These are phyloP conservation scores for Suillus variegatus DNA, from an alignment of 768 basidiomycete species.

Conservation along the genomic window DNA sequence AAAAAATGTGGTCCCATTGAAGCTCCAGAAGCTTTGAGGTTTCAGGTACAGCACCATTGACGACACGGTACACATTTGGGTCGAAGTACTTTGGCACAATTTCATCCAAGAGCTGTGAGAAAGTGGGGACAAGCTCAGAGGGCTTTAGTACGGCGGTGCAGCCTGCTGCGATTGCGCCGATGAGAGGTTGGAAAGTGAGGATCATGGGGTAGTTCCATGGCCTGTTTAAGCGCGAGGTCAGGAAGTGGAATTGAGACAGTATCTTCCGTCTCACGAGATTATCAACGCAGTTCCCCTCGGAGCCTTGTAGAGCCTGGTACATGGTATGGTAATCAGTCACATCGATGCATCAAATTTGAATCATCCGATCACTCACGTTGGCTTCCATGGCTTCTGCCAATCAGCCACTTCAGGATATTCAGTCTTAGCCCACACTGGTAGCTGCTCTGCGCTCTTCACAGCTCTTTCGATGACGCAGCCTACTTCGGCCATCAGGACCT, in stretches of 20 bases:
- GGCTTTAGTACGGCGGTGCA: conserved; percentile 66
- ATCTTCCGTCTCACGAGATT: conserved; percentile 49
- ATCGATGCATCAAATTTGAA: background rate
- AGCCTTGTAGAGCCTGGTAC: conserved; percentile 41
- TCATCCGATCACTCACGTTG: conserved; percentile 32
- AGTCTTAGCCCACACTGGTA: conserved; percentile 61
- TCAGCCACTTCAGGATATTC: conserved; percentile 37
- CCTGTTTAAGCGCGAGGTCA: conserved; percentile 29
- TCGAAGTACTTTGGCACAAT: conserved; percentile 61
- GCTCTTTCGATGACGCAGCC: conserved; percentile 42
- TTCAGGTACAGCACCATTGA: conserved; percentile 49
- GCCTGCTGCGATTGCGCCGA: conserved; percentile 76
- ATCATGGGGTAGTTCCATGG: conserved; percentile 71
- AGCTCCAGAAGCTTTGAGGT: conserved; percentile 32
- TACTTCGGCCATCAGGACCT: conserved; percentile 45
- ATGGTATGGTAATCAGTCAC: background rate
- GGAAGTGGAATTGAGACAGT: background rate
- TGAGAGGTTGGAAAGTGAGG: conserved; percentile 55
- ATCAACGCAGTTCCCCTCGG: conserved; percentile 66
- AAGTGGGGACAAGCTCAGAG: conserved; percentile 56
- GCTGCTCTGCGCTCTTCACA: conserved; percentile 43
- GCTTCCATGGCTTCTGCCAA: conserved; percentile 52
- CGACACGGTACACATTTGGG: conserved; percentile 48
- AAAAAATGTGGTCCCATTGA: conserved; percentile 39
- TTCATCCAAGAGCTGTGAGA: conserved; percentile 49